Percentiles rank a stretch among this genome's conserved stretches.
phyloP scores from a whole-genome alignment of 2,329 filamentous ascomycete genomes.

The Colletotrichum sp. region DNA sequence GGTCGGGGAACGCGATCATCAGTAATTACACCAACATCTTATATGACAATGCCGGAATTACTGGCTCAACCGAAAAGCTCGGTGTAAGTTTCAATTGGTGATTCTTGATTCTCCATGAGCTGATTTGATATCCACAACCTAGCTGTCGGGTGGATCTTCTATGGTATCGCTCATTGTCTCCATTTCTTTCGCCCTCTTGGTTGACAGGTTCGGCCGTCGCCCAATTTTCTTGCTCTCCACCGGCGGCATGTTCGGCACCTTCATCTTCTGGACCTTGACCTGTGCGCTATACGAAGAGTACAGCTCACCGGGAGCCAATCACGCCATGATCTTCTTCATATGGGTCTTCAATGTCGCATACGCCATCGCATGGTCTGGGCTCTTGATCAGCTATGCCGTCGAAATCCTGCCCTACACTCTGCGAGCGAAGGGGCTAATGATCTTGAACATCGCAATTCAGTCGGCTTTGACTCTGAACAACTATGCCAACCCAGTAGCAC shows the following conservation, averaged over 20 bases:
- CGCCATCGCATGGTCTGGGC: constrained; percentile 61
- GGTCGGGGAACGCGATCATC: constrained; percentile 65
- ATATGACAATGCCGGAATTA: constrained; percentile 59
- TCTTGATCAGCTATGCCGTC: constrained; percentile 60
- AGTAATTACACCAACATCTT: constrained; percentile 55
- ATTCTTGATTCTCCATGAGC: neutral
- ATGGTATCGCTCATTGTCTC: constrained; percentile 58
- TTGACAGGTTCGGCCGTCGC: constrained; percentile 61
- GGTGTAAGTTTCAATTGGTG: constrained; percentile 35
- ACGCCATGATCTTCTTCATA: constrained; percentile 49
- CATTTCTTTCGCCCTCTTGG: constrained; percentile 54
- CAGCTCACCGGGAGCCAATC: constrained; percentile 35
- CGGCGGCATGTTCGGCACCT: constrained; percentile 50
- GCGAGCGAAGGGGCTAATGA: constrained; percentile 57
- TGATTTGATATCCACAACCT: neutral
- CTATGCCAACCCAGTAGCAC: constrained; percentile 61
- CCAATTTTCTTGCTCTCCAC: constrained; percentile 44
- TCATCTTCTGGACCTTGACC: constrained; percentile 55
- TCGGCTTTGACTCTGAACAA: constrained; percentile 59
- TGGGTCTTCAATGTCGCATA: constrained; percentile 50
- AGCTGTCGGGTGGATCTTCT: constrained; percentile 49
- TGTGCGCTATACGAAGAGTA: constrained; percentile 50
- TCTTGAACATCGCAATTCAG: constrained; percentile 63
- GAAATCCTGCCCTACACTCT: constrained; percentile 57
- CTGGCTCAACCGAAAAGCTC: constrained; percentile 58